Conservation (phyloP, 2,329 filamentous ascomycete species). For the Beauveria rudraprayagi region DNA sequence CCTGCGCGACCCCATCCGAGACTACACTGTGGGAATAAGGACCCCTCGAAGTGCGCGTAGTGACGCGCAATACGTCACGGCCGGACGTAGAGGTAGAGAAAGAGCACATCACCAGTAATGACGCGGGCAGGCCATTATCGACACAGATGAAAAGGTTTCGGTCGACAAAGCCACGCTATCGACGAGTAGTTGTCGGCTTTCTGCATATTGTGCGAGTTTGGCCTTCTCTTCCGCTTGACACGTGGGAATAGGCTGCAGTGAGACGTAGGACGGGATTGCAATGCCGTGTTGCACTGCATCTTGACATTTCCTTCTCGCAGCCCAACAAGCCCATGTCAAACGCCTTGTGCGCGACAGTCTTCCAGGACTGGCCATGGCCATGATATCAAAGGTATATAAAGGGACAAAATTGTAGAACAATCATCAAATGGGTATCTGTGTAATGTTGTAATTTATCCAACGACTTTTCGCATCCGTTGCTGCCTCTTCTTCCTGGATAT, state of each 20-base stretch:
- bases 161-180: neutral
- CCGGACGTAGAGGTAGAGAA: neutral
- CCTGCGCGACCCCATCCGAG: neutral
- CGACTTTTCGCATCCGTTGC: neutral
- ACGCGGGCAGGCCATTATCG: neutral
- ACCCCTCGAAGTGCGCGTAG: neutral
- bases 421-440: slow-evolving; percentile 4
- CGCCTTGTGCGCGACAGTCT: neutral
- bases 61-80: neutral
- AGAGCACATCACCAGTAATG: neutral
- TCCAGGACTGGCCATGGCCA: neutral
- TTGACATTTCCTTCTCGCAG: neutral
- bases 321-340: neutral
- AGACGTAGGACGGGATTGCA: neutral
- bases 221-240: neutral
- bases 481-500: neutral
- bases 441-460: neutral
- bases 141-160: neutral
- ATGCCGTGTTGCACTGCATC: neutral
- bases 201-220: neutral
- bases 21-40: neutral
- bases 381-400: neutral
- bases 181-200: neutral
- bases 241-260: neutral
- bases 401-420: neutral